Evolutionary conservation across 1,284 basidiomycete genomes (phyloP), one percentile per base, ranked within the genome.

Genomic region (Cryptococcus floricola): DNA sequence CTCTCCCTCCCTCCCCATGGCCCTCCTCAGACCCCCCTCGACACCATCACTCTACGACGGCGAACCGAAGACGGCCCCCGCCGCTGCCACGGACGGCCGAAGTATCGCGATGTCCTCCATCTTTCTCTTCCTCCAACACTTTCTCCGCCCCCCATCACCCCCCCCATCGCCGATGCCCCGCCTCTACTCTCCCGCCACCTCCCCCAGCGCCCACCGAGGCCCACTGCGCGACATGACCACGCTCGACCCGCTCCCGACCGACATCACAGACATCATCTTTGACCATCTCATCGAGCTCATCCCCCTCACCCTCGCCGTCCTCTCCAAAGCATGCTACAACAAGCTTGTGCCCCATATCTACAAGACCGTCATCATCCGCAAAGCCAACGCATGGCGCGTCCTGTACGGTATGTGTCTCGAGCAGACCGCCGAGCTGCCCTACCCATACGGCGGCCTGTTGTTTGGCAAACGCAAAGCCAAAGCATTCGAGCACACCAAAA

Each of bases 261-360:
- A 50, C 38, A 39, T 50, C 13, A 13, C 38, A n/a, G 48, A 50
- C 37, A 50, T 50, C 37, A 50, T 50, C 48, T 50, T 50, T 39
- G 48, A 39, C 48, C n/a, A 50, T 14, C 48, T 50, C 19, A 18
- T 37, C 18, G 37, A 37, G 18, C 18, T 39, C 16, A 50, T 50
- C n/a, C 48, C 48, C 19, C 31, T 50, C 38, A 38, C 37, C 4
- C 18, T 50, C 38, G 38, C 38, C 19, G n/a, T n/a, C 18, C 31
- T 50, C 8, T 50, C 48, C 48, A 38, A 50, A 39, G 16, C 34
- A 39, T 50, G 48, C 31, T 50, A 50, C 31, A 34, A 16, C 31
- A 39, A 38, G 23, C n/a, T 50, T 19, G n/a, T 50, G 18, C 31
- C 31, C 9, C 34, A 50, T 13, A 18, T 50, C 14, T 50, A 50